Percentiles rank a stretch among this genome's conserved stretches.
These are phyloP conservation scores for Przewalskia tangutica DNA, from an alignment of 257 asterid genomes.

Conservation along the genomic window DNA sequence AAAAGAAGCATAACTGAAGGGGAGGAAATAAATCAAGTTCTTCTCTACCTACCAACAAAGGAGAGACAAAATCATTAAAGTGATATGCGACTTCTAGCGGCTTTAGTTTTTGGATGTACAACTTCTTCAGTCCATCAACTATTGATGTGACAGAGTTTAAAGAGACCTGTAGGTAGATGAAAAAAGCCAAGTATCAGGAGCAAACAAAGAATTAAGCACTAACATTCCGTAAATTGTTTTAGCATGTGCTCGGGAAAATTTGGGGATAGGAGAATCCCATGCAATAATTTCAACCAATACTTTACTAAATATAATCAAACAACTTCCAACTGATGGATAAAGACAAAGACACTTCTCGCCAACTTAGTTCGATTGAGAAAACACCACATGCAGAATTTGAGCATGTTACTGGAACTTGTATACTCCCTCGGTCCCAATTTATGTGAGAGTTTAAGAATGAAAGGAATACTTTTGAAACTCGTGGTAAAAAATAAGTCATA, in stretches of 20 bases:
- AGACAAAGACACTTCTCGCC: background rate
- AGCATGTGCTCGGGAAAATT: background rate
- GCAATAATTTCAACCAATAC: background rate
- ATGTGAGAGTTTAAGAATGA: too few species aligned
- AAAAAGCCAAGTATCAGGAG: background rate
- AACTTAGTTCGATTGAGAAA: background rate
- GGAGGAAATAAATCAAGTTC: too few species aligned
- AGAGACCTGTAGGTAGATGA: too few species aligned
- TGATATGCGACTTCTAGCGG: constrained; percentile 69
- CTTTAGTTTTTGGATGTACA: too few species aligned
- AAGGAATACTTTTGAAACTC: too few species aligned
- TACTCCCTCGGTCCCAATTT: too few species aligned
- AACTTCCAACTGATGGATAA: background rate
- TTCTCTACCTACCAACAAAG: constrained; percentile 62
- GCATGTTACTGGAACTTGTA: background rate
- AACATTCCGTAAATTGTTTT: background rate
- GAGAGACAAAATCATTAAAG: constrained; percentile 87
- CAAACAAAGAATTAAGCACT: background rate
- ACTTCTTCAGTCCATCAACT: too few species aligned
- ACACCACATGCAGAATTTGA: background rate
- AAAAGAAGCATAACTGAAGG: background rate
- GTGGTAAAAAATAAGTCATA: too few species aligned
- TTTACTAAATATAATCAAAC: too few species aligned
- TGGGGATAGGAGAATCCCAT: background rate
- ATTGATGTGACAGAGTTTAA: too few species aligned